Conservation (phyloP, 305 asterid genomes). For the Fraxinus floribunda region DNA sequence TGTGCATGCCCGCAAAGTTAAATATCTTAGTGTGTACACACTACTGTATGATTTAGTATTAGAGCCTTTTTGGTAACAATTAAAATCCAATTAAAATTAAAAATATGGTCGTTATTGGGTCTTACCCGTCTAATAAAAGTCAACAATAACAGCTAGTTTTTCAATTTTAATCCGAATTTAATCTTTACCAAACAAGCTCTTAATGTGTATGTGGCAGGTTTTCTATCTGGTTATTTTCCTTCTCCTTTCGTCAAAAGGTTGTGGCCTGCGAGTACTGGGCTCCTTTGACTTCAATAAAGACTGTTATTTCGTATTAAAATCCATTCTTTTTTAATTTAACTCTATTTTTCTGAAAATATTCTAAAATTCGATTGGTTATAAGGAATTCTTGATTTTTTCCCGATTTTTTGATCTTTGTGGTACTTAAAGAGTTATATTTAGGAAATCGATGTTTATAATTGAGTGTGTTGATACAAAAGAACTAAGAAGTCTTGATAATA, state of each 20-base stretch:
- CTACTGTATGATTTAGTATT: neutral
- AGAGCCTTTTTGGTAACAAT: too few species aligned
- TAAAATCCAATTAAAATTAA: too few species aligned
- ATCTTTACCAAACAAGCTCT: too few species aligned
- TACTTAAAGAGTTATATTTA: neutral
- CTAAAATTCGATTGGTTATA: neutral
- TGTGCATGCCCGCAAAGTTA: neutral
- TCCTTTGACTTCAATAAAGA: neutral
- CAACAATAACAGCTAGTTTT: too few species aligned
- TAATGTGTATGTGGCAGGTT: neutral
- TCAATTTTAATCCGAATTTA: too few species aligned
- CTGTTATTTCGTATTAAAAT: neutral
- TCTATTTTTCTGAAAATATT: neutral
- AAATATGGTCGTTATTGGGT: too few species aligned
- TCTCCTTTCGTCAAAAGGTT: neutral
- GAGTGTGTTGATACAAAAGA: neutral
- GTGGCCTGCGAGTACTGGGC: neutral
- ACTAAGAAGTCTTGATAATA: neutral
- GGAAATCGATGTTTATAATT: neutral
- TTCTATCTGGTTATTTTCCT: neutral
- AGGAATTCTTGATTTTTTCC: neutral
- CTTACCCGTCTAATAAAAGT: too few species aligned
- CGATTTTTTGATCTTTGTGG: neutral
- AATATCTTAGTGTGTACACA: neutral
- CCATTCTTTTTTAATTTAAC: neutral